Conservation (phyloP, 345 rosid species). For the Euphorbia tirucalli region DNA sequence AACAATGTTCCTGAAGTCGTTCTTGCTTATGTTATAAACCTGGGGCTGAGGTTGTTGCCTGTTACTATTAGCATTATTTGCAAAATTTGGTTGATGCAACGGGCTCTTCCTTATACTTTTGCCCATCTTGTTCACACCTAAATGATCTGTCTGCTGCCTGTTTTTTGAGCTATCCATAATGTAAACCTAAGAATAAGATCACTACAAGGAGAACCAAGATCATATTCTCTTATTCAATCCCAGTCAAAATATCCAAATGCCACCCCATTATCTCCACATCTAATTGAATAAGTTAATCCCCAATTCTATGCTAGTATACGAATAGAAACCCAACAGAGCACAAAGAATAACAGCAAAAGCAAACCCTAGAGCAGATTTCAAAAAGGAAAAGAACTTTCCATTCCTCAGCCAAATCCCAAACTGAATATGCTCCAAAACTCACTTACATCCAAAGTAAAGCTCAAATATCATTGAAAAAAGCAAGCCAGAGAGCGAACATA, state of each 20-base stretch:
- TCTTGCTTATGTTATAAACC: conserved; percentile 93
- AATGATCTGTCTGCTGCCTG: conserved; percentile 58
- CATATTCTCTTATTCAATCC: background rate
- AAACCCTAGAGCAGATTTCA: conserved; percentile 15
- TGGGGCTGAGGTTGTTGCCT: conserved; percentile 82
- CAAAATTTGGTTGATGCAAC: conserved; percentile 57
- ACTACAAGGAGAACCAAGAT: conserved; percentile 6
- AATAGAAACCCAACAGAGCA: conserved; percentile 7
- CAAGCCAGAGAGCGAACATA: background rate
- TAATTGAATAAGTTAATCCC: conserved; percentile 3
- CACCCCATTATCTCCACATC: conserved; percentile 11
- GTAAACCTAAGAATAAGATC: conserved; percentile 5
- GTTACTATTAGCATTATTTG: conserved; percentile 41
- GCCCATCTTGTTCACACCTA: conserved; percentile 86
- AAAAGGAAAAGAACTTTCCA: conserved; percentile 10
- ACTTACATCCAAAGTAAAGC: conserved; percentile 8
- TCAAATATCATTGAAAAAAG: conserved; percentile 3
- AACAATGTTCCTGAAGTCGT: conserved; percentile 77
- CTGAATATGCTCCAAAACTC: conserved; percentile 5
- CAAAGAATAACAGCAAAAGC: conserved; percentile 7
- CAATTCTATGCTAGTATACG: background rate
- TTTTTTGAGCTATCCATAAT: conserved; percentile 77
- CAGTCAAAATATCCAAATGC: conserved; percentile 16
- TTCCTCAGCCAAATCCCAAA: conserved; percentile 10
- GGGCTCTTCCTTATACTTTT: conserved; percentile 87